Evolutionary conservation across 2,329 filamentous ascomycete genomes (phyloP).

Genomic region (Trichoderma lentiforme): DNA sequence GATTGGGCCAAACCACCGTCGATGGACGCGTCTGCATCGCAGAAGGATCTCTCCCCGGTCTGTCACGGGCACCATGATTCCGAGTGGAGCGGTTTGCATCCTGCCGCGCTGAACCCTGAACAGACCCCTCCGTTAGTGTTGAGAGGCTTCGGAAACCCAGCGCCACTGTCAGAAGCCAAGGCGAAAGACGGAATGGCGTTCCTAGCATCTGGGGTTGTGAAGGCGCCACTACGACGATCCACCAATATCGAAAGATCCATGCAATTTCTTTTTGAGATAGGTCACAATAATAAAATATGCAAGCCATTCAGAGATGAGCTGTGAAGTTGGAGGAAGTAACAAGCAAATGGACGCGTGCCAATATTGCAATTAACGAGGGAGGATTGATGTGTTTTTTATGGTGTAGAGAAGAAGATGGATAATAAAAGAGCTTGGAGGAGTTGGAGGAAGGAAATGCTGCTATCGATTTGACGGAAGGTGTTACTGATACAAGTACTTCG

Average conservation of each 20-base stretch:
- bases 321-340: neutral
- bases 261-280: neutral
- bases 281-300: neutral
- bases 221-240: constrained; percentile 19
- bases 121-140: constrained; percentile 18
- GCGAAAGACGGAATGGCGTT: constrained; percentile 17
- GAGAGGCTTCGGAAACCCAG: constrained; percentile 23
- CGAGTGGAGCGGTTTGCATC: constrained; percentile 16
- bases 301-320: neutral
- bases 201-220: constrained; percentile 18
- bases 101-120: constrained; percentile 8
- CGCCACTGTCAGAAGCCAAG: constrained; percentile 23
- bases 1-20: neutral
- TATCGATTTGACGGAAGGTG: neutral
- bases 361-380: neutral
- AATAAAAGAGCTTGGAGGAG: neutral
- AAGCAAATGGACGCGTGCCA: neutral
- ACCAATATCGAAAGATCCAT: neutral
- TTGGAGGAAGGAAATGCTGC: neutral
- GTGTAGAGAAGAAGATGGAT: neutral
- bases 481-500: neutral
- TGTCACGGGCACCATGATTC: neutral
- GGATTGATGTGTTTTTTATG: neutral
- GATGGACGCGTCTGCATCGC: neutral
- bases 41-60: constrained; percentile 8